Evolutionary conservation across 768 basidiomycete species (phyloP), one percentile per base, ranked within the genome.

Genomic region (Strobilomyces echinocephalus): DNA sequence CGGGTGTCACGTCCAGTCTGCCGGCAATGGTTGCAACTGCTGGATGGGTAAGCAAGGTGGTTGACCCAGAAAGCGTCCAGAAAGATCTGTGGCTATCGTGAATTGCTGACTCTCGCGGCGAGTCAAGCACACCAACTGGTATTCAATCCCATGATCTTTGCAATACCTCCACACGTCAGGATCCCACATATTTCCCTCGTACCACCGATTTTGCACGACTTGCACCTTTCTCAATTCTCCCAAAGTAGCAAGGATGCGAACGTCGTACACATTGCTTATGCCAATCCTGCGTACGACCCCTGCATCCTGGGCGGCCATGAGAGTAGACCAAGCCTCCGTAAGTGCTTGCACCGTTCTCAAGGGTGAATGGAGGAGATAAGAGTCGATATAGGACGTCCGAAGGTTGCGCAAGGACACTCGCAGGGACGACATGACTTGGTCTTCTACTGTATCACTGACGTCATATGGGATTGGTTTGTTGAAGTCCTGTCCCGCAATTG

Each of bases 201-300:
- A 87, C 90, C 91, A 95, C 46, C 91, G 73, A 66, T 91, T 89
- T 67, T 91, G 91, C 15, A 93, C 87, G 30, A 91, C 80, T 52
- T 88, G 79, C 5, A 88, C 79, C 54, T 79, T 76, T 50, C 82
- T 73, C 59, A 78, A 72, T 16, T 75, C 71, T 35, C 75, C 76
- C 41, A 91, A 67, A 15, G 76, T 75, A 28, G 73, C 67, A 14
- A 94, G 76, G 12, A 81, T 54, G 4, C 63, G 62, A 2, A 82
- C 75, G 54, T 89, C 84, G 60, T 92, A 90, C 5, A 81, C 76
- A 64, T 92, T 92, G 72, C 87, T 88, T 44, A 94, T 73, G 1
- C 91, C 90, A 43, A 90, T 87, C 63, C 73, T 65, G 55, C 72
- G 74, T 11, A 85, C 80, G 54, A 78, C 80, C 12, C 87, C 88